phyloP scores from a whole-genome alignment of 495 filamentous ascomycete genomes.

The Tuber aestivum region DNA sequence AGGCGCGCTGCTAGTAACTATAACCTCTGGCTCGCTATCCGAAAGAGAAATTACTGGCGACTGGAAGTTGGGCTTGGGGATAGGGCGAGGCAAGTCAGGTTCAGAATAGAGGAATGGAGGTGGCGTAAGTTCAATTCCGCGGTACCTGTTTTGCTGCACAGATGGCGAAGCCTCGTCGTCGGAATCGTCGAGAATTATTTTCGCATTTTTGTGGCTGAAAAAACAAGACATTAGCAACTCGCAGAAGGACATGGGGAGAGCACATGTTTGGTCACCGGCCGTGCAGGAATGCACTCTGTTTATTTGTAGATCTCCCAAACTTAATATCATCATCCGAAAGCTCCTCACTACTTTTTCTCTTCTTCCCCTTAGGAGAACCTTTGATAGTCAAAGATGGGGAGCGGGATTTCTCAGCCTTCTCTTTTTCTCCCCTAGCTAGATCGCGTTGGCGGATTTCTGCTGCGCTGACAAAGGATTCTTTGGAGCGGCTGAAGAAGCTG shows the following conservation, averaged over 20 bases:
- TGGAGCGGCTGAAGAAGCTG: constrained; percentile 26
- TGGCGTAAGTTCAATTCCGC: constrained; percentile 25
- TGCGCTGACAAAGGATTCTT: constrained; percentile 18
- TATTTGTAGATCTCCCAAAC: constrained; percentile 6
- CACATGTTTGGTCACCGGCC: constrained; percentile 10
- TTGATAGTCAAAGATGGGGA: background rate
- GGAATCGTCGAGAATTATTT: constrained; percentile 23
- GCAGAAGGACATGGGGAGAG: background rate
- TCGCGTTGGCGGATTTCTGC: constrained; percentile 11
- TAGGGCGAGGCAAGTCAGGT: background rate
- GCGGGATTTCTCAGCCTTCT: constrained; percentile 15
- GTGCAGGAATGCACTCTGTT: constrained; percentile 6
- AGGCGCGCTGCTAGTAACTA: background rate
- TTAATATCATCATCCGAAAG: constrained; percentile 20
- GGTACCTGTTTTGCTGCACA: background rate
- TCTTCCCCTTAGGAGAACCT: constrained; percentile 28
- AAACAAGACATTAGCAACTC: constrained; percentile 15
- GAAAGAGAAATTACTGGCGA: constrained; percentile 4
- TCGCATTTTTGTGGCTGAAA: constrained; percentile 18
- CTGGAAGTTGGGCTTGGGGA: background rate
- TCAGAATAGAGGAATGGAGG: constrained; percentile 24
- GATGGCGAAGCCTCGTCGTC: constrained; percentile 4
- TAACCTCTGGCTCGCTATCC: constrained; percentile 1
- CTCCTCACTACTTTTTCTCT: constrained; percentile 3
- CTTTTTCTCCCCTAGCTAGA: constrained; percentile 1